Base-by-base conservation (phyloP, 1,139 yeast genomes). In the Candida albicans region DNA sequence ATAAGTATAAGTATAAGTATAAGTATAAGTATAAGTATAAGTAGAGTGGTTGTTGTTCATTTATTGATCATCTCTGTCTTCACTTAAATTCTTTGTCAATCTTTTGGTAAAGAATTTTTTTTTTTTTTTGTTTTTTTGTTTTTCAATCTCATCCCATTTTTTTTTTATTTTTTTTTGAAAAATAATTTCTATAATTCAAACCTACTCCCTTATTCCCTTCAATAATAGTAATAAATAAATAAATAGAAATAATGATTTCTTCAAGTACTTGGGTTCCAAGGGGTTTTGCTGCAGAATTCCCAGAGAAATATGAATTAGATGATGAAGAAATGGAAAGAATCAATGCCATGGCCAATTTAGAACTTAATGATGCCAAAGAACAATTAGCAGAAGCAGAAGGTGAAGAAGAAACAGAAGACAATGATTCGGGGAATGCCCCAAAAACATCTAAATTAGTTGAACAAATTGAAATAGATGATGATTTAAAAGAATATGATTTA, bases 201-300 rank as follows among this genome's bases (percentile, higher is more conserved):
- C 14, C 15, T 24, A 28, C 15, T 18, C 25, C 25, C 14, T 15
- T 24, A 28, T 25, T 18, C 25, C 13, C 14, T 25, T 25, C 30
- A 12, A 12, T 22, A 30, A 14, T n/a, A n/a, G n/a, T n/a, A n/a
- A n/a, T 12, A 10, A 18, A 18, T 18, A 18, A 18, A 18, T 5
- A 18, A 18, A 5, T 4, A 18, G 22, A 18, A 28, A 39, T 35
- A 32, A 90, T 95, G 96, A 84, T 93, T 53, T 90, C 99, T 40
- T 86, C 97, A 28, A 84, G 95, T 41, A 72, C 85, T 41, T 93
- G 99, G 98, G 96, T 93, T 29, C 98, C 98, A 40, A 80, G 96
- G 58, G 99, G 99, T 9, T 87, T 78, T 63, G 95, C 99, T 26
- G 80, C 96, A 33, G 97, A 91, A 63, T 87, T 85, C 60, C 99